Evolutionary conservation across 192 early-diverging fungal genomes (phyloP), one percentile per base, ranked within the genome.

Genomic region (Podila clonocystis): DNA sequence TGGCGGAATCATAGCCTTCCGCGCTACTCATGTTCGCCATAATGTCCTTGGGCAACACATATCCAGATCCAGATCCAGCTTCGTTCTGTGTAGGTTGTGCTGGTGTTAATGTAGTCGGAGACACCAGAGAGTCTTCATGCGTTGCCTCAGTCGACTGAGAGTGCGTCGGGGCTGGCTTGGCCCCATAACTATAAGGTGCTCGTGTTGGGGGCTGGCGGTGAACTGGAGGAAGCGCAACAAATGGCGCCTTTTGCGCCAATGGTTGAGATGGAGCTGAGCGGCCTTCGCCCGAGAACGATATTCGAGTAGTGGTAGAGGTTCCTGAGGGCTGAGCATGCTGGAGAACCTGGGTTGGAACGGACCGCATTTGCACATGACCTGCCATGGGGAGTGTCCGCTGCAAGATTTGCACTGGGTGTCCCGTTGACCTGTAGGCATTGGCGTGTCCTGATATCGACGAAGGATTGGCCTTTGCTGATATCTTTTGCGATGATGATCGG

Each of bases 331-430:
- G 15, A 19, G 50, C 52, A 9, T 68, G 68, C 45, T 78, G 75
- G 17, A 78, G 65, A 38, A 79, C 70, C 30, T 79, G 76, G 0
- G 70, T 79, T 2, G 76, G 76, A 3, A 70, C 76, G n/a, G 75
- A 61, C 4, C 64, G 63, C 64, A 78, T 62, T 22, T 70, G 68
- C 5, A 62, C 63, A 55, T 70, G 67, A 8, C 68, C 58, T 5
- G 68, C 62, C 48, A 71, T 22, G 36, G 64, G 13, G 7, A 28
- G 57, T 9, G 57, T 70, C 24, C 75, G 68, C 33, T 78, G 68
- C 36, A 78, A 49, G 50, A 78, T 78, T 26, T 78, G 75, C 0
- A 78, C 50, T 22, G 68, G 69, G 36, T 64, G 68, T 1, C 31
- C n/a, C 3, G 50, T 20, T 52, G 52, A 55, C 52, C 24, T 55